Base-by-base conservation (phyloP, 1,284 basidiomycete genomes). In the Abortiporus biennis region DNA sequence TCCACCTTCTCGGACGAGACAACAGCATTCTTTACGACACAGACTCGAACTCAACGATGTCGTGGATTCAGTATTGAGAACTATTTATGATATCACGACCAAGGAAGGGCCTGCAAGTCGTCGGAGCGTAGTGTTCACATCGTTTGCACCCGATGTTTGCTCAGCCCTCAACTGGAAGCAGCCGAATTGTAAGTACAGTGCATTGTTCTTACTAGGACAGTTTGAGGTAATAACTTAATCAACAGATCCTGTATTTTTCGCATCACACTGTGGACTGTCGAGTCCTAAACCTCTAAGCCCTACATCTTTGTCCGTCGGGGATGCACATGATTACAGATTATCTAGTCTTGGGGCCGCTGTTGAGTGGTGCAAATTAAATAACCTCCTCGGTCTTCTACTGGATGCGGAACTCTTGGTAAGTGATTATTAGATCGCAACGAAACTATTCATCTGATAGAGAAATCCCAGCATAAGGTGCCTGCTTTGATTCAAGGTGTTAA, bases 131-230 rank as follows among this genome's bases (percentile, higher is more conserved):
- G 79, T 92, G 11, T 91, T 97, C 59, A 85, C 84, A 36, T 93
- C 91, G 11, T 96, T 89, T 62, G 85, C 82, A 46, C 89, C 93
- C 9, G 85, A 88, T 53, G 77, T 92, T 2, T 94, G 92, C 62
- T 80, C 87, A 2, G 83, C 87, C 13, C 64, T 99, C 43, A 98
- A 99, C 62, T 98, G 96, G 94, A 99, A 99, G 66, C 96, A 99
- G 65, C 96, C 96, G 13, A 99, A 99, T 63, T 97, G 92, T 87
- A 65, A 61, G 76, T 62, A 34, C 38, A 36, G 43, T 45, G 27
- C 27, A 8, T 29, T 29, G 27, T n/a, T 29, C 27, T 35, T 12
- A 17, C 17, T 16, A 35, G 9, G 17, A 8, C 11, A 8, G 11
- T 13, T 19, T 17, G 9, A 11, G 9, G 9, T 9, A 44, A 30